Evolutionary conservation across 2,329 filamentous ascomycete genomes (phyloP), one percentile per base, ranked within the genome.

Genomic region (Pezicula radicicola): DNA sequence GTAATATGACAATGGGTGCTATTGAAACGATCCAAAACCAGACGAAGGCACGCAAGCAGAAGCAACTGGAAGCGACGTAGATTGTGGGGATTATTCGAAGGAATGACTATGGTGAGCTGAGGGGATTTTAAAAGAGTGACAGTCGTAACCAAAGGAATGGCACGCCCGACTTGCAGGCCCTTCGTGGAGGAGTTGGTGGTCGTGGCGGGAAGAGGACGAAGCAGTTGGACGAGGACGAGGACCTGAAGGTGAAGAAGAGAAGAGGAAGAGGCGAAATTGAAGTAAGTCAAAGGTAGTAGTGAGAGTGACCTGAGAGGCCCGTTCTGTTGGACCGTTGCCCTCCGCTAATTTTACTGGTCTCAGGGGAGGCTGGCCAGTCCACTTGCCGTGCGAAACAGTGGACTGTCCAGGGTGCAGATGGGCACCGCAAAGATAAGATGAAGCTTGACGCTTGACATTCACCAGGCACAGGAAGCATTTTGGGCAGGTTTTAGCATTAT

Each of bases 141-240:
- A 69, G 58, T 57, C 36, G 65, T 55, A 62, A 67, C 61, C 65
- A 74, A 81, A 80, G 63, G 78, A 82, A 72, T 75, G 81, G 72
- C 75, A 72, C 70, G 77, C 79, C 79, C 70, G 77, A 33, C 76
- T 77, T 74, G 75, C 77, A 78, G 76, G 76, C 76, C 70, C 51
- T 47, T 46, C 36, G 45, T 48, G 35, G 37, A 47, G 46, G 49
- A 39, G 54, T 48, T 25, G 25, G 40, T 51, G 40, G 65, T 55
- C 49, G 48, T 55, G 60, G 56, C 48, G 48, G 56, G 63, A 59
- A 64, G 63, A 57, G 61, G 61, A 60, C 54, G 62, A 65, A 57
- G 63, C 58, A 61, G 60, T 55, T 58, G 50, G 58, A 53, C 56
- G 55, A 50, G 50, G 59, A 57, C 55, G 53, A 51, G 55, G 55